These are phyloP conservation scores for Pseudozyma thailandica DNA, from an alignment of 1,284 basidiomycete species.

Conservation along the genomic window DNA sequence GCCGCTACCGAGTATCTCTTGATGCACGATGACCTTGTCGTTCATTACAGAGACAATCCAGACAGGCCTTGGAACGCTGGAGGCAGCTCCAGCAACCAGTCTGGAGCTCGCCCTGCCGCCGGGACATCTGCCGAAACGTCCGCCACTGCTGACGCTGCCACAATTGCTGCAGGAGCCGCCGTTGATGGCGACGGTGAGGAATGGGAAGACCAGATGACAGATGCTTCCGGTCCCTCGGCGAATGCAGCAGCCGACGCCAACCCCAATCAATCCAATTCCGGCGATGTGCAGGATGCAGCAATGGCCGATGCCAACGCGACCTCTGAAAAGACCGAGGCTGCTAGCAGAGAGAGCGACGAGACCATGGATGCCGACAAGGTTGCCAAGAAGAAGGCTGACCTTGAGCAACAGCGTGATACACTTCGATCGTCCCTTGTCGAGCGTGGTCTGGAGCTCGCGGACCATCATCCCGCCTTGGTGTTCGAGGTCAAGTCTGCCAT, in stretches of 20 bases:
- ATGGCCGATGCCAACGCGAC: constrained; percentile 23
- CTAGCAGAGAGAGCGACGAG: constrained; percentile 21
- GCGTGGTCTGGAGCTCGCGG: constrained; percentile 77
- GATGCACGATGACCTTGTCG: constrained; percentile 67
- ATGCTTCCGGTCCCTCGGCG: constrained; percentile 46
- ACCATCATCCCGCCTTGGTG: constrained; percentile 85
- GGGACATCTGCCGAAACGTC: constrained; percentile 15
- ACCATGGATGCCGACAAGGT: constrained; percentile 38
- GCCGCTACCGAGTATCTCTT: constrained; percentile 90
- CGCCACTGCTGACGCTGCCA: constrained; percentile 10
- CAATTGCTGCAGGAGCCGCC: background rate
- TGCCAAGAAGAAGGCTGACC: constrained; percentile 29
- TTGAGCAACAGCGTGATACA: constrained; percentile 68
- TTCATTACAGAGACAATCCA: constrained; percentile 46
- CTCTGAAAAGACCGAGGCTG: background rate
- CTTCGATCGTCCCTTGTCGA: constrained; percentile 67
- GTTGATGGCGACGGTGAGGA: constrained; percentile 35
- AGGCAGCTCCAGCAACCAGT: constrained; percentile 4
- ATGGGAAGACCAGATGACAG: constrained; percentile 32
- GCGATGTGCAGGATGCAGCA: constrained; percentile 32
- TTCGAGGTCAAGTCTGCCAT: constrained; percentile 77
- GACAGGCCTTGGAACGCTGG: constrained; percentile 31
- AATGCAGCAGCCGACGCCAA: constrained; percentile 26
- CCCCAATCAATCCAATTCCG: constrained; percentile 15
- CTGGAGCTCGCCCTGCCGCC: constrained; percentile 67